Conservation (phyloP, 2,329 filamentous ascomycete genomes). For the Ampelomyces quisqualis region DNA sequence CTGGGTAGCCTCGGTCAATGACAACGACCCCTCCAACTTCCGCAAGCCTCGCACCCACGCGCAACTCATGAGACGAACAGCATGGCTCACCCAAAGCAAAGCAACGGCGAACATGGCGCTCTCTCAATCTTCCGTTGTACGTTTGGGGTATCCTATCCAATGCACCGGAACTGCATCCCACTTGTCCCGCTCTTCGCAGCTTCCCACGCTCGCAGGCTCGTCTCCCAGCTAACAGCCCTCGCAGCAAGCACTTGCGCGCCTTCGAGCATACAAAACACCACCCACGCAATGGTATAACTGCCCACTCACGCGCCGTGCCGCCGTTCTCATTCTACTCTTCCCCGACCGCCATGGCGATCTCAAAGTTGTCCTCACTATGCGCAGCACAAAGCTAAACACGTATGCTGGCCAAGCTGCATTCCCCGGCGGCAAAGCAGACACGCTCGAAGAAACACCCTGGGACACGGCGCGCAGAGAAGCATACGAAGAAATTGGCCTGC, state of each 20-base stretch:
- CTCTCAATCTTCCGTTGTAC: conserved; percentile 34
- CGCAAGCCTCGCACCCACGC: conserved; percentile 7
- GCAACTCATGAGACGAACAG: conserved; percentile 24
- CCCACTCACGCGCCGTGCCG: conserved; percentile 68
- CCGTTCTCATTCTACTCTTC: conserved; percentile 84
- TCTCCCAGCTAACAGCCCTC: conserved; percentile 11
- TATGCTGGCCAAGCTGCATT: conserved; percentile 78
- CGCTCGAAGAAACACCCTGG: conserved; percentile 59
- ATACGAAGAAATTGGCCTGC: conserved; percentile 88
- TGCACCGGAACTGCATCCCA: not conserved
- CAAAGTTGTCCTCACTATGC: conserved; percentile 64
- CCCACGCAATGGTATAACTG: conserved; percentile 59
- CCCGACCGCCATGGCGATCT: conserved; percentile 80
- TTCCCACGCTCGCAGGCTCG: not conserved
- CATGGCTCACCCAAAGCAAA: conserved; percentile 37
- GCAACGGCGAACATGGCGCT: conserved; percentile 32
- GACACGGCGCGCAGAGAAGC: conserved; percentile 88
- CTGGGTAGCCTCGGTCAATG: conserved; percentile 29
- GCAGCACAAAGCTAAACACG: conserved; percentile 59
- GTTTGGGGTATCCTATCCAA: conserved; percentile 1
- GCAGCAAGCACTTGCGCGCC: conserved; percentile 55
- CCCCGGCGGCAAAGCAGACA: conserved; percentile 69
- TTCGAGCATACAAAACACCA: conserved; percentile 58
- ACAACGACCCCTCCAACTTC: conserved; percentile 24
- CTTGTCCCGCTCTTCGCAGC: not conserved